Evolutionary conservation across 108 stramenopile species (phyloP), one percentile per base, ranked within the genome.

Genomic region (Phaeodactylum tricornutum): DNA sequence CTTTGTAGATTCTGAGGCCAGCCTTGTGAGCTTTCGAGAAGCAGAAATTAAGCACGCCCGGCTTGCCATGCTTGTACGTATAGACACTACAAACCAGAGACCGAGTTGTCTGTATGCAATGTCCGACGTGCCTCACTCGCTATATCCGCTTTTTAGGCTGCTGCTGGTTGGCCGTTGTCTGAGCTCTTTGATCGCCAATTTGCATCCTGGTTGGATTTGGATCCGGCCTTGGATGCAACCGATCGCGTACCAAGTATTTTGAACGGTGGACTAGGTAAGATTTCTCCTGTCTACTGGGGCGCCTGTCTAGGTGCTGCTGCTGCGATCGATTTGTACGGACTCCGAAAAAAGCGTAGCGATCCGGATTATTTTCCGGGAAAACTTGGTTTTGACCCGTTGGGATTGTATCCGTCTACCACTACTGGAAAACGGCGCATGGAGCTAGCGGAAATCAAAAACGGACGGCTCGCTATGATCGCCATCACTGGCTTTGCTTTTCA

Each of bases 41-140:
- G 87, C 87, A 0, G 92, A 93, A 58, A 60, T 93, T 23, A 93
- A 93, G 49, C 92, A 93, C 59, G 69, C 81, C 16, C 60, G 90
- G 42, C 58, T 90, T 22, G 88, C 88, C 9, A 90, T 90, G 88
- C 47, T 90, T 50, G 69, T 70, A 51, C 47, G 69, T 59, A n/a
- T n/a, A n/a, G n/a, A n/a, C n/a, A n/a, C n/a, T n/a, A n/a, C n/a
- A n/a, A n/a, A n/a, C n/a, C n/a, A n/a, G n/a, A n/a, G n/a, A n/a
- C n/a, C n/a, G n/a, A n/a, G n/a, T n/a, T n/a, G n/a, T n/a, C n/a
- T n/a, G n/a, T n/a, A n/a, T n/a, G n/a, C n/a, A n/a, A n/a, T n/a
- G n/a, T n/a, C n/a, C n/a, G n/a, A n/a, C n/a, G n/a, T n/a, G n/a
- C n/a, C n/a, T n/a, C n/a, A n/a, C n/a, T n/a, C n/a, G n/a, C n/a